Evolutionary conservation across 148 eudicot species (phyloP), one percentile per base, ranked within the genome.

Genomic region (Spergularia marina): DNA sequence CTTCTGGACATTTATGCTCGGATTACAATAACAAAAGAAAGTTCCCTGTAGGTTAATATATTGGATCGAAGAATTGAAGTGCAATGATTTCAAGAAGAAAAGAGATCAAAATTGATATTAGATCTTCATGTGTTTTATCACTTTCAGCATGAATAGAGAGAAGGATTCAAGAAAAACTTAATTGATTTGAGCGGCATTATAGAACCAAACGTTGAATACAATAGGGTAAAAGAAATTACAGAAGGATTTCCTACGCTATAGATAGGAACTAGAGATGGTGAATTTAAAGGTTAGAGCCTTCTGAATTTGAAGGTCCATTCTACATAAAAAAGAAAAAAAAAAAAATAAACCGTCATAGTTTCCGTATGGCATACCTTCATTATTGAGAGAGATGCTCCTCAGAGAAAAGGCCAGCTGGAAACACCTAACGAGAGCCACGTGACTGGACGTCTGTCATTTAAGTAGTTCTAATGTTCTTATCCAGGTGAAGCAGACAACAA

Each of bases 401-500:
- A 92, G 80, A 68, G 98, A 89, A 78, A 92, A 87, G 44, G 98
- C 98, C 75, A 90, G 79, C 88, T 92, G 98, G 83, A 92, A 89
- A 77, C 90, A 89, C 85, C 89, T 89, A 47, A 84, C 89, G 55
- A 92, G 83, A 69, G 87, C 90, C 84, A 78, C 72, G 34, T 86
- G 91, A 80, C 91, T 83, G 63, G 92, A 92, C 68, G 82, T 86
- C 98, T 92, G 98, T 69, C 53, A 80, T 53, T 40, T 65, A 80
- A 34, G 74, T 73, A 78, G 64, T 49, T 18, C 25, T 12, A 72
- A 68, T 25, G 75, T 77, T 61, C 76, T 57, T 66, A 44, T 44
- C 49, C 70, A 59, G 17, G 69, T 72, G 21, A 64, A 53, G 13
- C 21, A 47, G 62, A 53, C 68, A 65, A 15, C 13, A 67, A 51